Conservation (phyloP, 257 asterid genomes). For the Verbascum thapsus region DNA sequence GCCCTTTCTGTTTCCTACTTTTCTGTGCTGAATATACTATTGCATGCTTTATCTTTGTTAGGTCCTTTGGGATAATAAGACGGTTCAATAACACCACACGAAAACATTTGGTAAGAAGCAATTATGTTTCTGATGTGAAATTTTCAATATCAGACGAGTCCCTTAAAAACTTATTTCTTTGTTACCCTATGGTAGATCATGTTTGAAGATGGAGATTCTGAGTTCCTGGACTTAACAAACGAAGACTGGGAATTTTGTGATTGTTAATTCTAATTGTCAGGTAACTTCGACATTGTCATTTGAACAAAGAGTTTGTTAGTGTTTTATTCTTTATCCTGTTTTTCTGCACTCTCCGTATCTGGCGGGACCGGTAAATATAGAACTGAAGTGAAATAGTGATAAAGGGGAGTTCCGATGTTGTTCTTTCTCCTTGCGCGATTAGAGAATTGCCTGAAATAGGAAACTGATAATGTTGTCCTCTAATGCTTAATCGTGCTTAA, state of each 20-base stretch:
- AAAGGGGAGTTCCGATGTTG: no score
- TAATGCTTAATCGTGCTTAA: no score
- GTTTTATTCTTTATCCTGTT: neutral
- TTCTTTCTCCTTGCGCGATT: no score
- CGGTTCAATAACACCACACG: slow-evolving; percentile 59
- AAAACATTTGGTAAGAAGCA: slow-evolving; percentile 77
- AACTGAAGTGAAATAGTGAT: no score
- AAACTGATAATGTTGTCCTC: no score
- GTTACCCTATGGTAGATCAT: slow-evolving; percentile 55
- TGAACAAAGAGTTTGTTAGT: neutral
- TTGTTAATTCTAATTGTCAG: slow-evolving; percentile 40
- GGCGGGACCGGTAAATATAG: neutral
- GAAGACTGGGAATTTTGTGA: slow-evolving; percentile 81
- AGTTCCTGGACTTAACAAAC: slow-evolving; percentile 73
- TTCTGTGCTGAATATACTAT: slow-evolving; percentile 28
- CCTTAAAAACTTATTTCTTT: slow-evolving; percentile 6
- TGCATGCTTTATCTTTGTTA: slow-evolving; percentile 33
- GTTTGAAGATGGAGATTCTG: slow-evolving; percentile 79
- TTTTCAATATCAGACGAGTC: neutral
- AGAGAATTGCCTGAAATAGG: no score
- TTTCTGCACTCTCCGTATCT: neutral
- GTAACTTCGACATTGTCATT: slow-evolving; percentile 31
- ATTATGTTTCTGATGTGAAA: slow-evolving; percentile 14
- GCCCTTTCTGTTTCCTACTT: slow-evolving; percentile 8
- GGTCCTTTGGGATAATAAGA: slow-evolving; percentile 75